Evolutionary conservation across 768 basidiomycete species (phyloP).

Genomic region (Tephrocybe sp.): DNA sequence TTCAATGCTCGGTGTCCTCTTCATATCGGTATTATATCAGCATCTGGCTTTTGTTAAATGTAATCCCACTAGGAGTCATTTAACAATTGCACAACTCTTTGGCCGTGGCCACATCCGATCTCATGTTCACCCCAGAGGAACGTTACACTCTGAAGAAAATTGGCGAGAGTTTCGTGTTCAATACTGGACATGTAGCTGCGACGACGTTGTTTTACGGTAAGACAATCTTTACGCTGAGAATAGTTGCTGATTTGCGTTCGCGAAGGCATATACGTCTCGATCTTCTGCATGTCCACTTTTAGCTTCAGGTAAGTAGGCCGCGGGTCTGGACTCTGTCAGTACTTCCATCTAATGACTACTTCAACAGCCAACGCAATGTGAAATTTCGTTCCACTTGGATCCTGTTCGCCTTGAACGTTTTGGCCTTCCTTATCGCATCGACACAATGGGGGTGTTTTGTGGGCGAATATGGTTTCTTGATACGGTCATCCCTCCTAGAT

Average conservation of each 20-base stretch:
- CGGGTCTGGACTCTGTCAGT: not conserved
- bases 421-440: not conserved
- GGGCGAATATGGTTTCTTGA: conserved; percentile 2
- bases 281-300: not conserved
- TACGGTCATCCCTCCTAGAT: not conserved
- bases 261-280: not conserved
- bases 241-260: not conserved
- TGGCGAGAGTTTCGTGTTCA: not conserved
- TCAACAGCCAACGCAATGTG: not conserved
- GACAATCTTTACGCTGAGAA: not conserved
- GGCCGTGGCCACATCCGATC: not conserved
- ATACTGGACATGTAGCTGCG: conserved; percentile 1
- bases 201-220: not conserved
- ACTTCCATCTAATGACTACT: not conserved
- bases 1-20: too few relatives aligned
- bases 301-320: not conserved
- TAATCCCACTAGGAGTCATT: too few relatives aligned
- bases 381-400: not conserved
- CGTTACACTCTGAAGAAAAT: not conserved
- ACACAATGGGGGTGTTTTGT: not conserved
- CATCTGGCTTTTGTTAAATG: too few relatives aligned
- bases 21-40: too few relatives aligned
- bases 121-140: not conserved
- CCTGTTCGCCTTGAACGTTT: not conserved
- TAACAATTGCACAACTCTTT: too few relatives aligned